Evolutionary conservation across 78 protist genomes (phyloP).

Genomic region (Reticulomyxa filosa): DNA sequence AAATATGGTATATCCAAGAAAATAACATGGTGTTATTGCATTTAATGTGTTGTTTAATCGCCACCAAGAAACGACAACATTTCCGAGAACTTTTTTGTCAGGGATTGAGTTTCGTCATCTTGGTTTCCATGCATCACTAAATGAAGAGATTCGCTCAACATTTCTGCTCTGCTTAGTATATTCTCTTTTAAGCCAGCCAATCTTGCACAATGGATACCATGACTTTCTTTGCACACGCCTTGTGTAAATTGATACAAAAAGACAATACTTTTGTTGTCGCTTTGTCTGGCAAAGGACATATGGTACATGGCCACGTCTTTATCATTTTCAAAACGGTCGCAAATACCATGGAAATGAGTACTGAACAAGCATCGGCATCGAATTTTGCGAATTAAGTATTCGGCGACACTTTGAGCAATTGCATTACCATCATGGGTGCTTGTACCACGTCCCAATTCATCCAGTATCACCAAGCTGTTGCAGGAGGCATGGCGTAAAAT

Average conservation of each 20-base stretch:
- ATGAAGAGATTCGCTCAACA: too few relatives aligned
- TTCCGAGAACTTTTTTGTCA: too few relatives aligned
- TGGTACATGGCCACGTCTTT: neutral
- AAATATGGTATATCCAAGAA: too few relatives aligned
- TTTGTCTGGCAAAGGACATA: neutral
- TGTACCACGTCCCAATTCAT: conserved; percentile 90
- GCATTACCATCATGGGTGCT: conserved; percentile 62
- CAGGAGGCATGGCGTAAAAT: conserved; percentile 57
- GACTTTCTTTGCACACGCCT: neutral
- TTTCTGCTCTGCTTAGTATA: too few relatives aligned
- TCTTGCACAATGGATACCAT: neutral
- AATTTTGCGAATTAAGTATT: neutral
- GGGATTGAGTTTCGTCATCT: too few relatives aligned
- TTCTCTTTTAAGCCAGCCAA: neutral
- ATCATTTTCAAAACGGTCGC: conserved; percentile 35
- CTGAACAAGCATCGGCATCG: conserved; percentile 66
- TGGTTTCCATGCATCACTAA: too few relatives aligned
- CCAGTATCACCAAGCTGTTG: conserved; percentile 74
- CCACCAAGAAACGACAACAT: too few relatives aligned
- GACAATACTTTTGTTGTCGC: neutral
- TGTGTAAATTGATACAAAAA: neutral
- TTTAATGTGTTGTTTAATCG: too few relatives aligned
- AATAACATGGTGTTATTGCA: too few relatives aligned
- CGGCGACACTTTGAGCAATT: conserved; percentile 21
- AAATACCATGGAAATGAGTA: conserved; percentile 84